Evolutionary conservation across 192 early-diverging fungal genomes (phyloP), one percentile per base, ranked within the genome.

Genomic region (Jimgerdemannia lactiflua): DNA sequence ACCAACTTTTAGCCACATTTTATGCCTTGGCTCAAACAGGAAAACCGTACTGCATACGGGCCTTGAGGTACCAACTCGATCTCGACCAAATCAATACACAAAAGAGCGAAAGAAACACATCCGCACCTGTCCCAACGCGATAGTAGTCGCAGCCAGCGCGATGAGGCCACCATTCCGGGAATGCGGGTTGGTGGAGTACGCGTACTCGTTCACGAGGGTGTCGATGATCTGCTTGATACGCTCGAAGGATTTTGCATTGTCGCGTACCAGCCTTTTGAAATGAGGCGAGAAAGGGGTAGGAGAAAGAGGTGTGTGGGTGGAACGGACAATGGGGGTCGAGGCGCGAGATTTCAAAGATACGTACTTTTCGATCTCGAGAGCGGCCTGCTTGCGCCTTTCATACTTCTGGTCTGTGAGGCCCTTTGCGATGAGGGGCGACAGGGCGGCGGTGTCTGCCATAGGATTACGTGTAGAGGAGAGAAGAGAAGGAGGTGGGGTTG

Each of bases 151-250:
- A 2, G 95, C 97, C 69, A 99, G 80, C 3, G 93, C 94, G 68
- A 99, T 97, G 9, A 99, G 86, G 3, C 98, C 98, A 66, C 98
- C 98, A 78, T 96, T 95, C 0, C 95, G 89, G 3, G 94, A 85
- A 76, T 97, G 92, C 20, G 95, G 85, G n/a, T 91, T 86, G 43
- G 90, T 85, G 0, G 96, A 96, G 73, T 95, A 97, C 3, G 93
- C 94, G 84, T 94, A 98, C 66, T 98, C 97, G 42, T 90, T 85
- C 4, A 96, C 90, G 10, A 99, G 86, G 59, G 90, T 88, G 41
- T 86, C 84, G 43, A 98, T 89, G n/a, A 95, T 89, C 68, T 82
- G 73, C 75, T 87, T 91, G 43, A 97, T 91, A 63, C 85, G 80
- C 6, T 79, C 85, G 68, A 40, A 84, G 75, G 83, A 91, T 86